These are phyloP conservation scores for Breviolum minutum DNA, from an alignment of 73 alveolate species.

Conservation along the genomic window DNA sequence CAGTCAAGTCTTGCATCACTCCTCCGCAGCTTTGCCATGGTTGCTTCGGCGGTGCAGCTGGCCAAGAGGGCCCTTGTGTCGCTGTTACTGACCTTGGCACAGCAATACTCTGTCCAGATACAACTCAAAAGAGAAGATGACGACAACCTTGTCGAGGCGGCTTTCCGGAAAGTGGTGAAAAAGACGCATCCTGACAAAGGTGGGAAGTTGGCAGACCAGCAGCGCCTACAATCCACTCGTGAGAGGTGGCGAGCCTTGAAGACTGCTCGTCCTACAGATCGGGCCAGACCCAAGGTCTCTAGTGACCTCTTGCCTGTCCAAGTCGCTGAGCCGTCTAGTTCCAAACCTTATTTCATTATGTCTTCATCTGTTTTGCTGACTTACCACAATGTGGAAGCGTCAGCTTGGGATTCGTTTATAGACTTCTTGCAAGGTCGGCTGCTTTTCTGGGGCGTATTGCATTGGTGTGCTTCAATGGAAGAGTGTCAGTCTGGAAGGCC, in stretches of 20 bases:
- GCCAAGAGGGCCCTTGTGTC: slow-evolving; percentile 54
- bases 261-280: neutral
- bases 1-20: neutral
- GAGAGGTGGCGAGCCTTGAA: neutral
- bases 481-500: slow-evolving; percentile 4
- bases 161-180: slow-evolving; percentile 10
- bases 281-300: neutral
- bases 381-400: neutral
- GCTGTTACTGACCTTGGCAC: slow-evolving; percentile 32
- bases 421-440: neutral
- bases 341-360: neutral
- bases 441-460: neutral
- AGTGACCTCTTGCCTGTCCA: neutral
- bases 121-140: neutral
- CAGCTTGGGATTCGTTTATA: neutral
- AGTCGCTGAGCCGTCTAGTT: neutral
- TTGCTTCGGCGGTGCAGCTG: neutral
- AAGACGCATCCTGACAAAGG: slow-evolving; percentile 30
- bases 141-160: neutral
- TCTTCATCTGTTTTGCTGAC: slow-evolving; percentile 39
- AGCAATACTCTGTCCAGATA: neutral
- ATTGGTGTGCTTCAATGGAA: slow-evolving; percentile 41
- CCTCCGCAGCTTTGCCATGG: slow-evolving; percentile 3
- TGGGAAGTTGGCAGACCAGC: neutral
- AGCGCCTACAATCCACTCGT: neutral